phyloP scores from a whole-genome alignment of 768 basidiomycete species.

The Goffeauzyma gilvescens region DNA sequence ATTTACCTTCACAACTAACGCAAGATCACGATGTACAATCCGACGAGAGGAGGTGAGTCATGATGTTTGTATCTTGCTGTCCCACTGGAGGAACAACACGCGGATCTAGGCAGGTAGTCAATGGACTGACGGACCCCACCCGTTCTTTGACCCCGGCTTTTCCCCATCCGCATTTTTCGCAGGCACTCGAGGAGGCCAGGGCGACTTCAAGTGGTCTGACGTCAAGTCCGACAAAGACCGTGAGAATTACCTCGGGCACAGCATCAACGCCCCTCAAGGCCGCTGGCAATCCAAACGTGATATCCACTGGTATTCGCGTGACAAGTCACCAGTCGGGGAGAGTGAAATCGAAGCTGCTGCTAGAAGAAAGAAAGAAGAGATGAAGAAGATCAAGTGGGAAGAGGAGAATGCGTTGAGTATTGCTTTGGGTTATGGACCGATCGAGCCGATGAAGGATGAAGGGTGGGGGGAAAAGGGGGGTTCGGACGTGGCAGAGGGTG shows the following conservation, averaged over 20 bases:
- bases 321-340: slow-evolving; percentile 32
- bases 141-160: neutral
- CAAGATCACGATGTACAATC: slow-evolving; percentile 1
- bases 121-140: too few relatives aligned
- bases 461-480: slow-evolving; percentile 4
- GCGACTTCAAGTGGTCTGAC: slow-evolving; percentile 27
- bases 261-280: slow-evolving; percentile 83
- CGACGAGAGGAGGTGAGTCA: slow-evolving; percentile 7
- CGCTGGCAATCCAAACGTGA: slow-evolving; percentile 98
- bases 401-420: slow-evolving; percentile 73
- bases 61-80: neutral
- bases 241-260: slow-evolving; percentile 86
- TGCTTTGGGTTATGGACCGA: slow-evolving; percentile 40
- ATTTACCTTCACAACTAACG: neutral
- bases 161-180: too few relatives aligned
- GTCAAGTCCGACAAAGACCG: slow-evolving; percentile 25
- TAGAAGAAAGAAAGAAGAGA: slow-evolving; percentile 37
- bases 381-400: slow-evolving; percentile 60
- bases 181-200: slow-evolving; percentile 30
- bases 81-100: too few relatives aligned
- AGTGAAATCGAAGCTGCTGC: slow-evolving; percentile 34
- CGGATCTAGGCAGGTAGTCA: too few relatives aligned
- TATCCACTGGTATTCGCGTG: slow-evolving; percentile 82
- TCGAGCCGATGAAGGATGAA: neutral
- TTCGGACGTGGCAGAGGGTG: slow-evolving; percentile 10